Evolutionary conservation across 129 eudicot genomes (phyloP), one percentile per base, ranked within the genome.

Genomic region (sunflower (Helianthus annuus)): DNA sequence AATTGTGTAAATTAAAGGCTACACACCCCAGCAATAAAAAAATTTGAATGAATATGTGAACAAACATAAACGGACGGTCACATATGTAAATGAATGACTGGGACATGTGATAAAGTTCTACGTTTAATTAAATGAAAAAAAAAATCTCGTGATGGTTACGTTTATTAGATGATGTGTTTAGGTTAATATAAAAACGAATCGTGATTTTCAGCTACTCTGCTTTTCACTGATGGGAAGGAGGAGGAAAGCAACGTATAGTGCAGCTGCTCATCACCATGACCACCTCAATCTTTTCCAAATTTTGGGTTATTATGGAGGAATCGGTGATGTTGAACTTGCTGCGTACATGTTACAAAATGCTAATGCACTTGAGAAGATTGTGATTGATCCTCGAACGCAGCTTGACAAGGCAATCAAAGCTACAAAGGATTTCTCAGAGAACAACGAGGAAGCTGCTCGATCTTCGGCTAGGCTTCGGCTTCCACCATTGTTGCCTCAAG

Each of bases 341-440:
- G 66, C 66, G 48, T 77, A 71, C 71, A 72, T 84, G 17, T 46
- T 84, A 3, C 48, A 84, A 65, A 80, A 84, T 36, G 80, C 85
- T 48, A 62, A 46, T 68, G 39, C 78, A 7, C 88, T 84, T 45
- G 10, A 72, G 71, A 80, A 76, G 57, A 48, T 84, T 10, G 71
- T 77, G 4, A 71, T 84, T 46, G 88, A 84, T 73, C 85, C 88
- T 24, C 53, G 82, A 42, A 52, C 48, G 27, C 87, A 75, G 12
- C 39, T 58, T 22, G 27, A 44, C 46, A 69, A 74, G 10, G 69
- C 72, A 44, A 38, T 10, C 7, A 72, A 80, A 17, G 7, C n/a
- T 27, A 22, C 22, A 27, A 46, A 29, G 38, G 48, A 52, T 9
- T 51, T 44, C 48, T 51, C 53, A 3, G 74, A 78, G 80, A 40